phyloP scores from a whole-genome alignment of 495 filamentous ascomycete species.

The Penicillium diatomitis region DNA sequence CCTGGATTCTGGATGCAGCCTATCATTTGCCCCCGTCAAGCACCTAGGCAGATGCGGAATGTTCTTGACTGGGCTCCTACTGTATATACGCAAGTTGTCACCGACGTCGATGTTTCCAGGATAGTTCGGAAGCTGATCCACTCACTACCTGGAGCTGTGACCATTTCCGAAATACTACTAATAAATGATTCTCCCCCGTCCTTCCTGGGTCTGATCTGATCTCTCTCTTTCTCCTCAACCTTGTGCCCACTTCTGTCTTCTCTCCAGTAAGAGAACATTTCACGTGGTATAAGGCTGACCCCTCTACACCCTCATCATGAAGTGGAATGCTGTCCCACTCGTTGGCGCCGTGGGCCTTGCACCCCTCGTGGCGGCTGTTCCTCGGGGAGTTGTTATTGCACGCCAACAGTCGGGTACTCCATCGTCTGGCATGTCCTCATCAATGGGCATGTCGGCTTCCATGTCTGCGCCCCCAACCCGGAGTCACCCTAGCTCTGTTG shows the following conservation, averaged over 20 bases:
- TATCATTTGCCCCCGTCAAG: no score
- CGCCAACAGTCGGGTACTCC: not conserved
- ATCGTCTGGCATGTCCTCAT: not conserved
- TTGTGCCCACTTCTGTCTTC: no score
- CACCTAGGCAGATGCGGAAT: no score
- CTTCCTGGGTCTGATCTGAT: not conserved
- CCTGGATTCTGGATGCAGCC: no score
- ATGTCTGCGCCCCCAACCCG: slow-evolving; percentile 11
- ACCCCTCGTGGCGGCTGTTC: slow-evolving; percentile 5
- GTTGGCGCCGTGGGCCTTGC: slow-evolving; percentile 13
- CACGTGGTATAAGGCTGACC: not conserved
- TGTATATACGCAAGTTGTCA: not conserved
- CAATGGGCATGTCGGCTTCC: not conserved
- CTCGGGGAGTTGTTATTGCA: slow-evolving; percentile 4
- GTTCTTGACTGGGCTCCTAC: no score
- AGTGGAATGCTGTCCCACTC: slow-evolving; percentile 3
- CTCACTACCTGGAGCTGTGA: not conserved
- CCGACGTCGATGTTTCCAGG: not conserved
- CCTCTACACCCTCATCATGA: not conserved
- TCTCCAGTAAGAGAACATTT: not conserved
- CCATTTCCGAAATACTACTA: no score
- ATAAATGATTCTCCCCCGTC: no score
- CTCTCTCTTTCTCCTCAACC: not conserved
- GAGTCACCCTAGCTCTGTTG: slow-evolving; percentile 15
- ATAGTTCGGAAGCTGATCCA: not conserved